phyloP scores from a whole-genome alignment of 2,329 filamentous ascomycete genomes.

The Colletotrichum graminicola region DNA sequence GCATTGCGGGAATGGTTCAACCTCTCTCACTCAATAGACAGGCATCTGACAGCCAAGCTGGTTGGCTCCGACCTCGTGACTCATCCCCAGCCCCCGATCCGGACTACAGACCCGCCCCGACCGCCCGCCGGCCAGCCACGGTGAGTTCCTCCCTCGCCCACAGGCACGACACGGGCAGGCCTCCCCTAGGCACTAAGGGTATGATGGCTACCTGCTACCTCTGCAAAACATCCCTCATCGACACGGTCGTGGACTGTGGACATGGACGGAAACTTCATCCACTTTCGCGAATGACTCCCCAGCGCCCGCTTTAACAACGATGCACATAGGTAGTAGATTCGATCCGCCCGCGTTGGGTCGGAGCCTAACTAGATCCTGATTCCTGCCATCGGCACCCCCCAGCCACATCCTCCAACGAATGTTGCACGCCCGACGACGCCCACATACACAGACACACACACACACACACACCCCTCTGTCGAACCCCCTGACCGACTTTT shows the following conservation, averaged over 20 bases:
- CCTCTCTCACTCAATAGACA: neutral
- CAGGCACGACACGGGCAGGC: constrained; percentile 7
- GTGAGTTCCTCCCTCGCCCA: constrained; percentile 11
- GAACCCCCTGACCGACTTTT: constrained; percentile 23
- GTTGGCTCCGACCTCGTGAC: constrained; percentile 30
- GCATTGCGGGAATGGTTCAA: neutral
- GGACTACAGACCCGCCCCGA: constrained; percentile 34
- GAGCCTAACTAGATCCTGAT: constrained; percentile 41
- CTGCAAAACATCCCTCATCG: neutral
- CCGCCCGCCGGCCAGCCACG: constrained; percentile 24
- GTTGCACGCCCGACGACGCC: constrained; percentile 13
- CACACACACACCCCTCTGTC: neutral
- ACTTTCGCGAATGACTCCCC: neutral
- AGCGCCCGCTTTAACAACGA: neutral
- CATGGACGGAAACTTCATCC: neutral
- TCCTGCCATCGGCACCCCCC: constrained; percentile 25
- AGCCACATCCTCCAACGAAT: constrained; percentile 36
- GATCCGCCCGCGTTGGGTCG: constrained; percentile 25
- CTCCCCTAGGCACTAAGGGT: neutral
- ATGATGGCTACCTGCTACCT: constrained; percentile 12
- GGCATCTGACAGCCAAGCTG: constrained; percentile 25
- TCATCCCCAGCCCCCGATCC: constrained; percentile 36
- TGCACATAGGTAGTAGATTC: neutral
- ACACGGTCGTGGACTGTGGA: constrained; percentile 4
- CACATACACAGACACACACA: neutral